phyloP scores from a whole-genome alignment of 768 basidiomycete species.

The Galerina sulciceps region DNA sequence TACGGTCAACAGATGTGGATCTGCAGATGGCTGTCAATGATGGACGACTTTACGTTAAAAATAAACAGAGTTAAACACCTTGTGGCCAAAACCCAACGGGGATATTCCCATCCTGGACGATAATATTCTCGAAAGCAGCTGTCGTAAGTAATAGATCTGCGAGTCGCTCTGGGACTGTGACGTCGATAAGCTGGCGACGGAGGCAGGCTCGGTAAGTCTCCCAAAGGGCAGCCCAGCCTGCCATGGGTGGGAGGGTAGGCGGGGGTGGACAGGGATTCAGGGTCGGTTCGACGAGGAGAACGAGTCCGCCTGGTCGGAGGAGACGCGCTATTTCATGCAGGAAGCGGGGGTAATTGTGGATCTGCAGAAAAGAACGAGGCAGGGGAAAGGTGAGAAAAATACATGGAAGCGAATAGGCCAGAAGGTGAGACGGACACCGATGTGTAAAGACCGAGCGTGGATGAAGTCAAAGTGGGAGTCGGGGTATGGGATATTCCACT shows the following conservation, averaged over 20 bases:
- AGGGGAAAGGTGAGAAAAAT: constrained; percentile 15
- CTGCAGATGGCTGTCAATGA: constrained; percentile 34
- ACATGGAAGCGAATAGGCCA: constrained; percentile 10
- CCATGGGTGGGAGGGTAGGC: constrained; percentile 23
- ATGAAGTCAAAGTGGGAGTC: constrained; percentile 68
- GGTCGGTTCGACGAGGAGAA: constrained; percentile 68
- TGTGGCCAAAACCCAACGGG: constrained; percentile 74
- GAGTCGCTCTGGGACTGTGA: constrained; percentile 60
- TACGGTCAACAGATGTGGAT: constrained; percentile 61
- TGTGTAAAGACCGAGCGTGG: constrained; percentile 71
- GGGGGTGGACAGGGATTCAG: constrained; percentile 42
- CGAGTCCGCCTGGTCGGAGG: constrained; percentile 71
- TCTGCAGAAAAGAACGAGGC: constrained; percentile 37
- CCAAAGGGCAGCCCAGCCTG: constrained; percentile 69
- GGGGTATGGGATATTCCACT: constrained; percentile 63
- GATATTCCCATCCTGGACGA: constrained; percentile 58
- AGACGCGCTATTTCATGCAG: constrained; percentile 66
- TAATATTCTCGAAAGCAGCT: constrained; percentile 59
- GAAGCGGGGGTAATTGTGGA: constrained; percentile 64
- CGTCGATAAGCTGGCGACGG: constrained; percentile 54
- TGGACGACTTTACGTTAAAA: background rate
- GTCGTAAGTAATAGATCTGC: constrained; percentile 50
- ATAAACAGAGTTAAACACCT: constrained; percentile 50
- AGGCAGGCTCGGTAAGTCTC: constrained; percentile 63
- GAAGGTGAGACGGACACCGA: constrained; percentile 50